Percentiles rank a stretch among this genome's conserved stretches.
phyloP scores from a whole-genome alignment of 257 asterid species.

The Haberlea rhodopensis region DNA sequence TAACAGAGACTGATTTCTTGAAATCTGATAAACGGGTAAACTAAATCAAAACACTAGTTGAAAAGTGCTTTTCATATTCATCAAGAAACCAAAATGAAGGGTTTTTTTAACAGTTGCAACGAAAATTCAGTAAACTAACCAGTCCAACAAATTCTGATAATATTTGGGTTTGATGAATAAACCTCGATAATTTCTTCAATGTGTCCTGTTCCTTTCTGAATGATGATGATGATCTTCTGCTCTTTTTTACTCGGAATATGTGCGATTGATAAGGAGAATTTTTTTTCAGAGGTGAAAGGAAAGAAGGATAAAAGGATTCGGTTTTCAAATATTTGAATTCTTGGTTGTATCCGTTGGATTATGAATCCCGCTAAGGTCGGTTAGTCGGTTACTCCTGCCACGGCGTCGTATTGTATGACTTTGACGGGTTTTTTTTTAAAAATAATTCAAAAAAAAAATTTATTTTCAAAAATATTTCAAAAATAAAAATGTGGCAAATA shows the following conservation, averaged over 20 bases:
- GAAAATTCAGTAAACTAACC: not conserved
- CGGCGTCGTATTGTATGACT: slow-evolving; percentile 4
- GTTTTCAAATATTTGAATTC: slow-evolving; percentile 40
- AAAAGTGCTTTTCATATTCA: not conserved
- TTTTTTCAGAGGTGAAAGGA: not conserved
- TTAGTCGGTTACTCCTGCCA: slow-evolving; percentile 11
- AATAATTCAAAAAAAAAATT: too few relatives aligned
- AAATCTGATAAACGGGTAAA: too few relatives aligned
- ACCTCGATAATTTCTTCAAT: slow-evolving; percentile 9
- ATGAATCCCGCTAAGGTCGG: slow-evolving; percentile 43
- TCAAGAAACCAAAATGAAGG: not conserved
- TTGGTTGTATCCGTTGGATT: slow-evolving; percentile 46
- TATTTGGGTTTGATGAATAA: slow-evolving; percentile 11
- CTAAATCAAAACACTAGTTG: not conserved
- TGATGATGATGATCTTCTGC: slow-evolving; percentile 1
- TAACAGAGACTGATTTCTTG: slow-evolving; percentile 24
- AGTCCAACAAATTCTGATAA: slow-evolving; percentile 3
- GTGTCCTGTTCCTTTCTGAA: slow-evolving; percentile 8
- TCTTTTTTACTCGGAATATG: slow-evolving; percentile 1
- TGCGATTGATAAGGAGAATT: not conserved
- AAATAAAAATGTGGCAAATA: too few relatives aligned
- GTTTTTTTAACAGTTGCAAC: not conserved
- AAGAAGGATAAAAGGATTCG: slow-evolving; percentile 9
- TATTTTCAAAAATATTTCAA: too few relatives aligned
- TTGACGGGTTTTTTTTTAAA: too few relatives aligned